Conservation (phyloP, 495 filamentous ascomycete species). For the Chaetomium fimeti region DNA sequence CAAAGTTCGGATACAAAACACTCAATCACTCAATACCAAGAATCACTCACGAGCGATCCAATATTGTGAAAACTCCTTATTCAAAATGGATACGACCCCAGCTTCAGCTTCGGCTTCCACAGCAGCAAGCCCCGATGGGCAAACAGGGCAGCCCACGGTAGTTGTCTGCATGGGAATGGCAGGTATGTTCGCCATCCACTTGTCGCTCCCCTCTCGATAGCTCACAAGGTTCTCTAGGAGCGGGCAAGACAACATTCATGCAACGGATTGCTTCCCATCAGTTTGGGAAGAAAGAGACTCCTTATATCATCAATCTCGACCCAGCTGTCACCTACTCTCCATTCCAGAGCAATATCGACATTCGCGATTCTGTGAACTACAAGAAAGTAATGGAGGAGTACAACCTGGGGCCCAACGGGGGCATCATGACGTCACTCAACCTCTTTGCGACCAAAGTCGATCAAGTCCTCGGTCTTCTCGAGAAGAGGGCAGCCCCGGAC, state of each 20-base stretch:
- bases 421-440: conserved; percentile 94
- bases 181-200: conserved; percentile 41
- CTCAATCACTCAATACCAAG: background rate
- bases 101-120: background rate
- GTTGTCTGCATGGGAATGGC: conserved; percentile 98
- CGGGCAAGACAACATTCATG: conserved; percentile 98
- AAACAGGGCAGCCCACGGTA: conserved; percentile 50
- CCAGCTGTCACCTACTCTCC: conserved; percentile 92
- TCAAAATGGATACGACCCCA: background rate
- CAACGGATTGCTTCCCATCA: conserved; percentile 92
- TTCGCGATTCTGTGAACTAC: conserved; percentile 98
- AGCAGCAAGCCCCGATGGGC: conserved; percentile 14
- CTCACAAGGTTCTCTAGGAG: conserved; percentile 53
- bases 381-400: conserved; percentile 99
- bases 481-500: conserved; percentile 76
- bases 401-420: conserved; percentile 95
- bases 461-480: conserved; percentile 82
- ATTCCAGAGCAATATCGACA: conserved; percentile 98
- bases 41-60: background rate
- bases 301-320: conserved; percentile 96
- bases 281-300: conserved; percentile 67
- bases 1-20: too few relatives aligned
- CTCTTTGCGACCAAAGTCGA: conserved; percentile 97
- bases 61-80: background rate
- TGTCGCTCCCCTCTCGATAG: conserved; percentile 17